Base-by-base conservation (phyloP, 768 basidiomycete species). In the Hypholoma fasciculare region DNA sequence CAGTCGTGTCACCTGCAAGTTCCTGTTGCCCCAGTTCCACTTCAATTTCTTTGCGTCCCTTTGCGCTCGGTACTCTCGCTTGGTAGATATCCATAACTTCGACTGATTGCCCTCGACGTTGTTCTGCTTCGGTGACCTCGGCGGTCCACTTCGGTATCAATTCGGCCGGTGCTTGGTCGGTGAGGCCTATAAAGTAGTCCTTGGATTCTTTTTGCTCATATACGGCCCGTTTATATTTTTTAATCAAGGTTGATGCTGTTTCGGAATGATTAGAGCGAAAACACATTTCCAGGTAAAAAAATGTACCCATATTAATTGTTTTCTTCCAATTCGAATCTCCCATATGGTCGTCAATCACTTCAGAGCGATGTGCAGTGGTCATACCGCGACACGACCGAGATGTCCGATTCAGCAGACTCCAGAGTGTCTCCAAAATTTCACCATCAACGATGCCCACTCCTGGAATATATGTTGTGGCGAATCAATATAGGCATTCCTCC, bases 281-380 rank as follows among this genome's bases (percentile, higher is more conserved):
- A n/a, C n/a, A n/a, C n/a, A n/a, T n/a, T n/a, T n/a, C 6, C 11
- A 9, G 26, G n/a, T 34, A 46, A 38, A 69, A 8, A 23, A 20
- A 46, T 43, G 14, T 47, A 62, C 68, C 60, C 4, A 65, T 66
- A 17, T 65, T 56, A 13, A 67, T 60, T 5, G 68, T 43, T 38
- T 74, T 76, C 30, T 72, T 72, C 64, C 67, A 74, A 47, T 76
- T 74, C 0, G 62, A 70, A 30, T 76, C 70, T 9, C 59, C 58
- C 71, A 74, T 73, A 43, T 69, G 60, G 27, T 70, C 67, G 49
- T 76, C 66, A 11, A 71, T 46, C 0, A 69, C 40, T 49, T 77
- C 74, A 2, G 65, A 55, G 0, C 64, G 8, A 16, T 74, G 71
- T 0, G 67, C 62, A 3, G 56, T 13, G 0, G 65, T 53, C 57